Percentiles rank a stretch among this genome's conserved stretches.
Conservation (phyloP, 2,329 filamentous ascomycete species). For the Diplodia intermedia region DNA sequence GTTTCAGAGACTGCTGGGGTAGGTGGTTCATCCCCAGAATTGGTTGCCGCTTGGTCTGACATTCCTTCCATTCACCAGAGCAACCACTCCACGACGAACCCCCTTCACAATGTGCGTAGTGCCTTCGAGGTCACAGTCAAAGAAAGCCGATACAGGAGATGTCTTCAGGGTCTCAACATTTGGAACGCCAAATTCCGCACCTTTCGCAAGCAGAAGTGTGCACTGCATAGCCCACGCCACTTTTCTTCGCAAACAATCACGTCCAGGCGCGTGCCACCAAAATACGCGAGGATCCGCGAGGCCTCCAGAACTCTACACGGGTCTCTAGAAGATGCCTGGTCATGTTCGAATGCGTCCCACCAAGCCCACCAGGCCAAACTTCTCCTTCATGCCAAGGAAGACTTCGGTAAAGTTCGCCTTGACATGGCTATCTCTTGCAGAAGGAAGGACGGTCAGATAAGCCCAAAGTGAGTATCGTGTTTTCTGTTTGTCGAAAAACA, state of each 20-base stretch:
- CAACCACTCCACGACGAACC: no score
- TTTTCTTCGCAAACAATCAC: slow-evolving; percentile 28
- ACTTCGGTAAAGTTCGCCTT: slow-evolving; percentile 36
- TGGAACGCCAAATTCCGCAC: slow-evolving; percentile 33
- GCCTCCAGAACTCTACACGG: slow-evolving; percentile 39
- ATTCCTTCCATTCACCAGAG: no score
- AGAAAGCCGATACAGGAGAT: slow-evolving; percentile 30
- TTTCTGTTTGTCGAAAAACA: no score
- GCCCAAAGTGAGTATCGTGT: not conserved
- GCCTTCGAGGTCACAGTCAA: slow-evolving; percentile 33
- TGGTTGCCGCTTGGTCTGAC: not conserved
- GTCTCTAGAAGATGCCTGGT: slow-evolving; percentile 39
- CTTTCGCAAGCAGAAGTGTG: slow-evolving; percentile 31
- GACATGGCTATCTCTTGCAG: slow-evolving; percentile 41
- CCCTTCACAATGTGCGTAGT: not conserved
- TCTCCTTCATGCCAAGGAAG: slow-evolving; percentile 38
- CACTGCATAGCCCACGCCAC: slow-evolving; percentile 27
- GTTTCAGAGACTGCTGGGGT: not conserved
- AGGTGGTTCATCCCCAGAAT: not conserved
- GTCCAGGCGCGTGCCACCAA: slow-evolving; percentile 4
- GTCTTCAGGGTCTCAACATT: slow-evolving; percentile 31
- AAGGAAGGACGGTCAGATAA: slow-evolving; percentile 8
- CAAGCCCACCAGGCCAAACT: slow-evolving; percentile 39
- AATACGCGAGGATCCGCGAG: slow-evolving; percentile 33
- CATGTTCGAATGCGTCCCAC: slow-evolving; percentile 37